Conservation (phyloP, 108 stramenopile species). For the Cyclotella choctawhatcheeana region DNA sequence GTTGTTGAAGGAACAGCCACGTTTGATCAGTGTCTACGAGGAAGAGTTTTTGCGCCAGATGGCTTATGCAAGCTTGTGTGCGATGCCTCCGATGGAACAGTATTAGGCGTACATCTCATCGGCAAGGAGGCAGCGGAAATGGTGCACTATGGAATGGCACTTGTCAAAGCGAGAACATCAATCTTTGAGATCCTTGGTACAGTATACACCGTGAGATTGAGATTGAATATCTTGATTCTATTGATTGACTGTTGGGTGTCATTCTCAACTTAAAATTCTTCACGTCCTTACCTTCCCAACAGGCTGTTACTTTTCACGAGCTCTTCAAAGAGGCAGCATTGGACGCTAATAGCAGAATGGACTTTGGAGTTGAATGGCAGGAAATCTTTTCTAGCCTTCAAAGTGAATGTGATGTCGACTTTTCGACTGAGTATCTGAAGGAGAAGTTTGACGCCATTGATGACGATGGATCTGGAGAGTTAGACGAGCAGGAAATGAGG, state of each 20-base stretch:
- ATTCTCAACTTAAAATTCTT: too few species aligned
- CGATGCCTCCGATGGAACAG: neutral
- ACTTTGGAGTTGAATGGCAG: constrained; percentile 27
- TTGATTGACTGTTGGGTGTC: too few species aligned
- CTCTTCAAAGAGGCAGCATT: constrained; percentile 29
- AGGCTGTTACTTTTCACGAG: constrained; percentile 40
- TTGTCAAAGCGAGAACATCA: constrained; percentile 16
- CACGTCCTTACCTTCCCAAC: too few species aligned
- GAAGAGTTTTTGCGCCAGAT: constrained; percentile 35
- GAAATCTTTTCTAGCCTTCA: constrained; percentile 9
- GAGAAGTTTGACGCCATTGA: constrained; percentile 16
- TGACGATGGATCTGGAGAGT: constrained; percentile 19
- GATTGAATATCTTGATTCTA: too few species aligned
- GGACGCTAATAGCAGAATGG: constrained; percentile 20
- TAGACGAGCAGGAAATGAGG: constrained; percentile 20
- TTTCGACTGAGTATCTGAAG: constrained; percentile 9
- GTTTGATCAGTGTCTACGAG: constrained; percentile 28
- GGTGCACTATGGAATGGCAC: constrained; percentile 40
- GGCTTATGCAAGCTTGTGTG: constrained; percentile 35
- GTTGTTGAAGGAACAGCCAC: constrained; percentile 21
- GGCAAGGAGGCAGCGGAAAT: constrained; percentile 35
- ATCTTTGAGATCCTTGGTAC: constrained; percentile 21
- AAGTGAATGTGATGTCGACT: constrained; percentile 2
- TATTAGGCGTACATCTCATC: constrained; percentile 30
- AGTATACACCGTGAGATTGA: too few species aligned